Evolutionary conservation across 306 rosid genomes (phyloP).

Genomic region (Begonia fuchsioides): DNA sequence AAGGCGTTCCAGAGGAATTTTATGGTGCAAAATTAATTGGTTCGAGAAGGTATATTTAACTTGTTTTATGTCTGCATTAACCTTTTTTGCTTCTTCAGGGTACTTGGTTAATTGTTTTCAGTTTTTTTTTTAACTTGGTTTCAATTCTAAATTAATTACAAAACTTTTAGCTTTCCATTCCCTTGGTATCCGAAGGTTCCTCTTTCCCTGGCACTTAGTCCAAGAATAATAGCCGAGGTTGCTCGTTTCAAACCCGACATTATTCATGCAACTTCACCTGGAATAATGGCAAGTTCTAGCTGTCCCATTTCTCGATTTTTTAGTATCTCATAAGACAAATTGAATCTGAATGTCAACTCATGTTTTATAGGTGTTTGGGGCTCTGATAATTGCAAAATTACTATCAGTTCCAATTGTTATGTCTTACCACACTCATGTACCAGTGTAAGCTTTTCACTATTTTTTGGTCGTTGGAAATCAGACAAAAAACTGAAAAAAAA

Average conservation of each 20-base stretch:
- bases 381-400: slow-evolving; percentile 76
- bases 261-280: slow-evolving; percentile 96
- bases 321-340: background rate
- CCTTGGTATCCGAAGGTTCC: slow-evolving; percentile 97
- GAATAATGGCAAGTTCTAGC: slow-evolving; percentile 58
- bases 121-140: background rate
- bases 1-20: slow-evolving; percentile 88
- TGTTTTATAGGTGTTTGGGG: slow-evolving; percentile 77
- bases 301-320: background rate
- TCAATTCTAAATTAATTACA: slow-evolving; percentile 1
- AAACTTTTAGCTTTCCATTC: slow-evolving; percentile 54
- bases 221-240: slow-evolving; percentile 96
- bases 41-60: slow-evolving; percentile 50
- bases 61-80: background rate
- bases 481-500: background rate
- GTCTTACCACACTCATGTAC: slow-evolving; percentile 98
- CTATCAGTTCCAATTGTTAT: slow-evolving; percentile 78
- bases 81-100: too few species aligned
- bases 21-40: slow-evolving; percentile 85
- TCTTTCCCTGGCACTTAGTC: slow-evolving; percentile 96
- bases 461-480: background rate
- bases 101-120: too few species aligned
- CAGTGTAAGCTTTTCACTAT: slow-evolving; percentile 42
- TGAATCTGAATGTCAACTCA: background rate
- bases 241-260: slow-evolving; percentile 95